Base-by-base conservation (phyloP, 2,329 filamentous ascomycete genomes). In the Ceratocystis huliohia region DNA sequence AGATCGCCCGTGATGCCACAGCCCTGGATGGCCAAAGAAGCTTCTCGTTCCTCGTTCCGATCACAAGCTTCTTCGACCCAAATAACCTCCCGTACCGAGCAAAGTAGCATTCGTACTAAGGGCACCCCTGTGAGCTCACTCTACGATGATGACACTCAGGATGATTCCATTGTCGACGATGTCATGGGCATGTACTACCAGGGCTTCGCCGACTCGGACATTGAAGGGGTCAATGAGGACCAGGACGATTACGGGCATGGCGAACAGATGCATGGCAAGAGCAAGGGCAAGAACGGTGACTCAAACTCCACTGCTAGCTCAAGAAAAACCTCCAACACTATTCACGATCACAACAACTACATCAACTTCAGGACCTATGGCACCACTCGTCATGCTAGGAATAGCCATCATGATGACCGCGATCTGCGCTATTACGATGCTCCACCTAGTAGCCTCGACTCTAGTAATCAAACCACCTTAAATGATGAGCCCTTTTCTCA, bases 21-120 rank as follows among this genome's bases (percentile, higher is more conserved):
- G 41, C 80, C 79, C 46, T 82, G 82, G 75, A 71, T 81, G 69
- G 75, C 76, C 67, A 78, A 76, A 65, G 81, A 83, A 66, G 81
- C 83, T 72, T 74, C 79, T 41, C 78, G 82, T 45, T 81, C 80
- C 0, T 84, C 82, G 74, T 82, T 79, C 71, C 80, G 82, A 66
- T 84, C 82, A 15, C 82, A 84, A 69, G 74, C 78, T 45, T 84
- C 82, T 2, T 82, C 81, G 4, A 76, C 78, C 30, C 81, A 81
- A 41, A 91, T 87, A 28, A 82, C 81, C 1, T 70, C 75, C 4
- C 84, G 86, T n/a, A 95, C 90, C 1, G 89, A 93, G 73, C 82
- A 89, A 69, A 95, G 89, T 74, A 96, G 91, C 72, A 81, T 94
- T 63, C 74, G 87, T 69, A 94, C 91, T 2, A 91, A 89, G 71